phyloP scores from a whole-genome alignment of 2,329 filamentous ascomycete genomes.

The Talaromyces islandicus region DNA sequence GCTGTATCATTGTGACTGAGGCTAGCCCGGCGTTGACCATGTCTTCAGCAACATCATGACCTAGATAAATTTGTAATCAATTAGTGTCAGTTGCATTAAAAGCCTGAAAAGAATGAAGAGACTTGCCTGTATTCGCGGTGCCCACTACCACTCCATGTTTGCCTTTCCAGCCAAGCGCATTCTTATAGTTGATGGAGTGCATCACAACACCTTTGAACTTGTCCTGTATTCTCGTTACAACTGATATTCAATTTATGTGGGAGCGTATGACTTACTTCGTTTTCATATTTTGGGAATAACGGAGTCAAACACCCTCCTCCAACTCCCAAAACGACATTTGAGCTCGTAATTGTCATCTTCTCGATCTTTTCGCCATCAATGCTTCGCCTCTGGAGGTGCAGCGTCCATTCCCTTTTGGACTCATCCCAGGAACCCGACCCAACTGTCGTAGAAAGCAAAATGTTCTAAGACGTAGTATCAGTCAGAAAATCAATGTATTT shows the following conservation, averaged over 20 bases:
- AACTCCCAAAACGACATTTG: constrained; percentile 27
- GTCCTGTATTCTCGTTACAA: constrained; percentile 14
- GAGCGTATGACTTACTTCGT: constrained; percentile 10
- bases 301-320: constrained; percentile 26
- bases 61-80: constrained; percentile 3
- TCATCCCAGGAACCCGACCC: constrained; percentile 35
- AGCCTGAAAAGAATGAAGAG: not conserved
- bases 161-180: constrained; percentile 27
- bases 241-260: not conserved
- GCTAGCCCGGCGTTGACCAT: constrained; percentile 38
- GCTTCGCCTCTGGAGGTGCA: constrained; percentile 22
- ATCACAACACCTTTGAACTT: constrained; percentile 32
- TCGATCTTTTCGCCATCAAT: not conserved
- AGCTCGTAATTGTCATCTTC: constrained; percentile 12
- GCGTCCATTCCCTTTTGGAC: constrained; percentile 30
- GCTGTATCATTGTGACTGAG: constrained; percentile 44
- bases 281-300: constrained; percentile 4
- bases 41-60: constrained; percentile 44
- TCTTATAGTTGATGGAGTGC: constrained; percentile 31
- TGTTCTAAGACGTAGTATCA: constrained; percentile 14
- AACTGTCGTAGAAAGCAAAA: constrained; percentile 33
- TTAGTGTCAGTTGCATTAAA: not conserved
- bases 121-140: constrained; percentile 40
- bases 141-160: constrained; percentile 44
- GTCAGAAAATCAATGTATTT: not conserved